Percentiles rank a stretch among this genome's conserved stretches.
Evolutionary conservation across 2,329 filamentous ascomycete genomes (phyloP).

Genomic region (Xylariaceae sp.): DNA sequence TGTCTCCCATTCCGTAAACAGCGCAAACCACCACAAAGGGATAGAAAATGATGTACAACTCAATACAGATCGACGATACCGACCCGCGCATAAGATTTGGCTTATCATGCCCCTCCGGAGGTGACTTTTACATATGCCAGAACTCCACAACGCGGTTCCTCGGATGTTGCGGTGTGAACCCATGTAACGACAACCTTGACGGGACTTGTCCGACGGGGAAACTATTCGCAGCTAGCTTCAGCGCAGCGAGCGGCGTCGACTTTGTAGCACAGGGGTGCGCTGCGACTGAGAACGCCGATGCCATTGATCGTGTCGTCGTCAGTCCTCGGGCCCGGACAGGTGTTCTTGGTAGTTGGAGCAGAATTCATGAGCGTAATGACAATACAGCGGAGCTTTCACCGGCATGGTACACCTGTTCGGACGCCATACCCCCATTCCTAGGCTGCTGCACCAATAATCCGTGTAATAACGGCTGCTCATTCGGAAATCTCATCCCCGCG

Average conservation of each 20-base stretch:
- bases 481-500: slow-evolving; percentile 26
- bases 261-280: slow-evolving; percentile 33
- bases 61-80: too few relatives aligned
- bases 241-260: slow-evolving; percentile 25
- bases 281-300: slow-evolving; percentile 10
- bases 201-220: slow-evolving; percentile 28
- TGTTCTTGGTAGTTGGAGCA: too few relatives aligned
- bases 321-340: too few relatives aligned
- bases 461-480: slow-evolving; percentile 32
- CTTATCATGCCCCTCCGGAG: slow-evolving; percentile 32
- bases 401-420: slow-evolving; percentile 35
- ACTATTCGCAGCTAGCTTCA: slow-evolving; percentile 32
- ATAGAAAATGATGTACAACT: too few relatives aligned
- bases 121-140: slow-evolving; percentile 34
- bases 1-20: too few relatives aligned
- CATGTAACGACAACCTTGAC: slow-evolving; percentile 30
- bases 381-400: too few relatives aligned
- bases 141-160: slow-evolving; percentile 31
- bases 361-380: too few relatives aligned
- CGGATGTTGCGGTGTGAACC: slow-evolving; percentile 36
- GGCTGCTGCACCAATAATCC: slow-evolving; percentile 37
- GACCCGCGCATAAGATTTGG: slow-evolving; percentile 17
- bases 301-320: too few relatives aligned
- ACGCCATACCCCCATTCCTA: slow-evolving; percentile 28
- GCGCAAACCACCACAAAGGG: too few relatives aligned